phyloP scores from a whole-genome alignment of 2,329 filamentous ascomycete species.

The Cercospora citrullina region DNA sequence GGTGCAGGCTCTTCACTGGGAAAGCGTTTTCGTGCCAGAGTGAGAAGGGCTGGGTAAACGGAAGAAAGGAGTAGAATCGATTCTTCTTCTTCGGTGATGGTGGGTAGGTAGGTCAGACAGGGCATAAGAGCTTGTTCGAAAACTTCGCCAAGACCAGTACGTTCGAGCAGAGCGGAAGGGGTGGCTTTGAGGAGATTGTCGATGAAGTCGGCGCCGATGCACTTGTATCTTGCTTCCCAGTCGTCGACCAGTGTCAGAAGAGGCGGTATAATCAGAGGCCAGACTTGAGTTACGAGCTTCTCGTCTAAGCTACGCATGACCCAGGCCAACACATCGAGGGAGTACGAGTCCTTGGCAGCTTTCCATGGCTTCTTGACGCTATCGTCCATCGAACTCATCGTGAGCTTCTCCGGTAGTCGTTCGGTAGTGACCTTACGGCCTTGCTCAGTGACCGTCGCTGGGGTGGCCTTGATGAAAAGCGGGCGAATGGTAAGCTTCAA shows the following conservation, averaged over 20 bases:
- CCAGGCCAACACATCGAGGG: slow-evolving; percentile 63
- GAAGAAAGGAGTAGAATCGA: slow-evolving; percentile 63
- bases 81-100: slow-evolving; percentile 71
- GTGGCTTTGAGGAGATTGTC: slow-evolving; percentile 57
- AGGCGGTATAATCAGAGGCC: slow-evolving; percentile 69
- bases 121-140: slow-evolving; percentile 71
- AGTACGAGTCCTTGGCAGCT: slow-evolving; percentile 49
- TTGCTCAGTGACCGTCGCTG: slow-evolving; percentile 56
- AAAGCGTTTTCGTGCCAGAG: slow-evolving; percentile 53
- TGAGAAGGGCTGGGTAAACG: slow-evolving; percentile 67
- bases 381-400: slow-evolving; percentile 43
- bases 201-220: slow-evolving; percentile 58
- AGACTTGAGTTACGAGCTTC: slow-evolving; percentile 55
- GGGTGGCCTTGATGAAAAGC: slow-evolving; percentile 61
- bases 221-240: slow-evolving; percentile 54
- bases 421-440: slow-evolving; percentile 57
- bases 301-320: slow-evolving; percentile 55
- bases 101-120: slow-evolving; percentile 73
- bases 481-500: slow-evolving; percentile 66
- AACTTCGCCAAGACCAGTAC: slow-evolving; percentile 65
- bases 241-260: slow-evolving; percentile 71
- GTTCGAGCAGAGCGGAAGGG: slow-evolving; percentile 54
- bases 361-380: slow-evolving; percentile 62
- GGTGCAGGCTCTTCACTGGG: slow-evolving; percentile 18
- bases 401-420: slow-evolving; percentile 41